phyloP scores from a whole-genome alignment of 805 yeast species.

The Zygoascus tannicola region DNA sequence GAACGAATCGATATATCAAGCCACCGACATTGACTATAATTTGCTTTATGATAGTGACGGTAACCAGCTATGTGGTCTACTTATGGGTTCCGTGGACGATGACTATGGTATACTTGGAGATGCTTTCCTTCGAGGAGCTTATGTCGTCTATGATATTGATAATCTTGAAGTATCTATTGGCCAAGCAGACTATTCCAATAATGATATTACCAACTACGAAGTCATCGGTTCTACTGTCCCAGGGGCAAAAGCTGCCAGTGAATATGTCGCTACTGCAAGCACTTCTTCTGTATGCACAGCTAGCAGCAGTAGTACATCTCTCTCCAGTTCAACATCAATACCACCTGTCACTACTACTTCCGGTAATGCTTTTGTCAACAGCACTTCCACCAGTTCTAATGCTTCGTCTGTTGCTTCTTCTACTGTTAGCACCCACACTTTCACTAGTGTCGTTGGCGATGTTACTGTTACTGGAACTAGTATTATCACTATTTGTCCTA shows the following conservation, averaged over 20 bases:
- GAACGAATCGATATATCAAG: background rate
- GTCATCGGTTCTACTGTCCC: slow-evolving; percentile 19
- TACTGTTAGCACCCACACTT: slow-evolving; percentile 1
- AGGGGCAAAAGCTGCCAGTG: slow-evolving; percentile 21
- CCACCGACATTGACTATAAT: background rate
- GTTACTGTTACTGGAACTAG: slow-evolving; percentile 3
- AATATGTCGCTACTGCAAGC: slow-evolving; percentile 23
- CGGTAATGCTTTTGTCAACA: background rate
- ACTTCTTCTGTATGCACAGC: slow-evolving; percentile 12
- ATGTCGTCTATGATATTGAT: slow-evolving; percentile 61
- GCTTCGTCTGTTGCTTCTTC: background rate
- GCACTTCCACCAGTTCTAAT: background rate
- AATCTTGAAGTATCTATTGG: slow-evolving; percentile 48
- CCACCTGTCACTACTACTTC: background rate
- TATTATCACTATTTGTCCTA: background rate
- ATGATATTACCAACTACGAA: slow-evolving; percentile 20
- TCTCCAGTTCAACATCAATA: background rate
- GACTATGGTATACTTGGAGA: slow-evolving; percentile 45
- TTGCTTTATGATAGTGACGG: slow-evolving; percentile 30
- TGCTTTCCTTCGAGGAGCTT: slow-evolving; percentile 52
- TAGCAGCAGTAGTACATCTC: slow-evolving; percentile 3
- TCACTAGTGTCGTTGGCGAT: slow-evolving; percentile 4
- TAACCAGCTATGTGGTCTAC: slow-evolving; percentile 12
- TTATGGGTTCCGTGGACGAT: background rate
- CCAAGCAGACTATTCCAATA: slow-evolving; percentile 27